Conservation (phyloP, 2,329 filamentous ascomycete genomes). For the Microcyclospora pomicola region DNA sequence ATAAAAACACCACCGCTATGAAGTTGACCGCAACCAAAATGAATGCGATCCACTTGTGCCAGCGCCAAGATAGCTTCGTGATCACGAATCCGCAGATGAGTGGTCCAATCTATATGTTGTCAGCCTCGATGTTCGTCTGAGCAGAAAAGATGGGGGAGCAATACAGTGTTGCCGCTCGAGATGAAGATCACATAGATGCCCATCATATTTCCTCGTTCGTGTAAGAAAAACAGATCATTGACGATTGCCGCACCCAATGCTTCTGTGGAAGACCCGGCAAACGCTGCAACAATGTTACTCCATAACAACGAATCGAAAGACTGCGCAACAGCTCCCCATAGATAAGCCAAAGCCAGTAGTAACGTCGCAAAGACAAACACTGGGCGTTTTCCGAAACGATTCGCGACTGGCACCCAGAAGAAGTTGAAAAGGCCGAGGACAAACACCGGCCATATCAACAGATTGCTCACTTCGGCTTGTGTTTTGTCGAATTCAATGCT, state of each 20-base stretch:
- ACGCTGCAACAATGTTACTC: constrained; percentile 33
- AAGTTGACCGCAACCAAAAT: constrained; percentile 22
- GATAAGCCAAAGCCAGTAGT: constrained; percentile 32
- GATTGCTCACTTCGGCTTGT: constrained; percentile 29
- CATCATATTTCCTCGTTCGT: constrained; percentile 25
- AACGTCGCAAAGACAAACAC: constrained; percentile 32
- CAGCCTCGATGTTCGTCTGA: too few relatives aligned
- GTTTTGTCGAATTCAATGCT: constrained; percentile 33
- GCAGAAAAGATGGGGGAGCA: too few relatives aligned
- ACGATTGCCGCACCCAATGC: constrained; percentile 29
- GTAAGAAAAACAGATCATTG: constrained; percentile 21
- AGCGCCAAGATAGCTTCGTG: constrained; percentile 26
- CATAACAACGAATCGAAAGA: constrained; percentile 32
- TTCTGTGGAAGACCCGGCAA: constrained; percentile 33
- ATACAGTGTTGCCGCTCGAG: constrained; percentile 24
- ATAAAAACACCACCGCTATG: constrained; percentile 23
- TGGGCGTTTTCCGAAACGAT: constrained; percentile 35
- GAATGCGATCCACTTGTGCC: constrained; percentile 28
- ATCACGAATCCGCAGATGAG: constrained; percentile 29
- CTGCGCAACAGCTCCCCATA: constrained; percentile 33
- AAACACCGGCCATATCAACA: constrained; percentile 30
- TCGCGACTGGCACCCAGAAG: constrained; percentile 37
- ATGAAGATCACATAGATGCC: constrained; percentile 29
- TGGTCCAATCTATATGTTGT: constrained; percentile 16
- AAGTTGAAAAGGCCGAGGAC: constrained; percentile 39